These are phyloP conservation scores for Lobosporangium transversale DNA, from an alignment of 192 early-diverging fungal genomes.

Conservation along the genomic window DNA sequence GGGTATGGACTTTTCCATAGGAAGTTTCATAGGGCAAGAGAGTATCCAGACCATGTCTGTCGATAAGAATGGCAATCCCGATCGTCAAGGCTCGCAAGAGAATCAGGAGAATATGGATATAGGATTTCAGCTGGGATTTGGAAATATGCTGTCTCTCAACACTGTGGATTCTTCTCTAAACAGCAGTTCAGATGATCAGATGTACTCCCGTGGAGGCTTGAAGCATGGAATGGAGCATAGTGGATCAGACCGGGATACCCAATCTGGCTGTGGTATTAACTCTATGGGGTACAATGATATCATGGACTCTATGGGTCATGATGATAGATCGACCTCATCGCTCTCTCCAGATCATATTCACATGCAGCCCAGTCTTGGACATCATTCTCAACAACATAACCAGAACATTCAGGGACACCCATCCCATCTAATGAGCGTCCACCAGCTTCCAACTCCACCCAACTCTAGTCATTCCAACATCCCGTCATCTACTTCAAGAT, in stretches of 20 bases:
- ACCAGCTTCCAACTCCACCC: slow-evolving; percentile 13
- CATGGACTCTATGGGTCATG: slow-evolving; percentile 32
- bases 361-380: not conserved
- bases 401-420: slow-evolving; percentile 20
- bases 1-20: slow-evolving; percentile 11
- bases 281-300: slow-evolving; percentile 32
- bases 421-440: not conserved
- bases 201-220: not conserved
- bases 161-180: slow-evolving; percentile 9
- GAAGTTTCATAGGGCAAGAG: slow-evolving; percentile 14
- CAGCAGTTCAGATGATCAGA: slow-evolving; percentile 7
- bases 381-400: slow-evolving; percentile 12
- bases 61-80: slow-evolving; percentile 1
- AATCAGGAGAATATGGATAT: slow-evolving; percentile 18
- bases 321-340: slow-evolving; percentile 29
- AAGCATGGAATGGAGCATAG: slow-evolving; percentile 22
- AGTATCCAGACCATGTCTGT: slow-evolving; percentile 3
- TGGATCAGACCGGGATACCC: not conserved
- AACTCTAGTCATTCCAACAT: slow-evolving; percentile 11
- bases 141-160: slow-evolving; percentile 40
- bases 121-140: slow-evolving; percentile 20
- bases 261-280: slow-evolving; percentile 11
- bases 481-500: slow-evolving; percentile 7
- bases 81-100: slow-evolving; percentile 7
- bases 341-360: slow-evolving; percentile 43